Evolutionary conservation across 2,329 filamentous ascomycete species (phyloP).

Genomic region (Neurospora sp.): DNA sequence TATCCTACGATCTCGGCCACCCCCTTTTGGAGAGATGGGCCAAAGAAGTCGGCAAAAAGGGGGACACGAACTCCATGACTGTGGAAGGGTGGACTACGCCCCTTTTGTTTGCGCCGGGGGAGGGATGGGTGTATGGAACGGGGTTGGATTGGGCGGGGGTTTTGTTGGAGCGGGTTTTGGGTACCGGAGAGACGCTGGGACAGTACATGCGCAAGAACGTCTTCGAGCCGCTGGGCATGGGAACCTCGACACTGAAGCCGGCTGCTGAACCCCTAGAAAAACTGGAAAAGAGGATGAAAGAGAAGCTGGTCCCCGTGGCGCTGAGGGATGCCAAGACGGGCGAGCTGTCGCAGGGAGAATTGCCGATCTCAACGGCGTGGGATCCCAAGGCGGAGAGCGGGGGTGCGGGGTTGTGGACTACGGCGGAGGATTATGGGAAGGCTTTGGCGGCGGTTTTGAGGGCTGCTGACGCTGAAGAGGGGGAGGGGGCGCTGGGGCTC

Average conservation of each 20-base stretch:
- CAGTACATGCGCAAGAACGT: conserved; percentile 19
- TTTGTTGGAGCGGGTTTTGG: conserved; percentile 28
- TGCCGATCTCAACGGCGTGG: conserved; percentile 10
- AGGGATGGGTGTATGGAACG: conserved; percentile 39
- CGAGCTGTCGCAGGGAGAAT: conserved; percentile 2
- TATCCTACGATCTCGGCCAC: conserved; percentile 33
- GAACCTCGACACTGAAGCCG: conserved; percentile 17
- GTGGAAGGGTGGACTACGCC: conserved; percentile 32
- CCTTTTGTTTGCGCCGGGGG: conserved; percentile 34
- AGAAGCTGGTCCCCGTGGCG: conserved; percentile 7
- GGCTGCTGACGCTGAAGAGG: conserved; percentile 6
- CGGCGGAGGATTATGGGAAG: conserved; percentile 29
- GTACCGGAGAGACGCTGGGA: conserved; percentile 26
- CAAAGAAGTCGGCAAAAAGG: conserved; percentile 22
- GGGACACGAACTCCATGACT: conserved; percentile 23
- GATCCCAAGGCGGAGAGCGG: conserved; percentile 30
- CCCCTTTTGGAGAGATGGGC: conserved; percentile 32
- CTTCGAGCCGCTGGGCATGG: conserved; percentile 20
- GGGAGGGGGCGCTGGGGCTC: conserved; percentile 19
- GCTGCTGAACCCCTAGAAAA: not conserved
- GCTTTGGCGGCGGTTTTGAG: conserved; percentile 26
- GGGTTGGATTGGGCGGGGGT: conserved; percentile 38
- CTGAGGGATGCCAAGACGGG: conserved; percentile 9
- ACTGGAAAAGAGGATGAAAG: conserved; percentile 4
- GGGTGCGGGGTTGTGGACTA: conserved; percentile 34